Evolutionary conservation across 805 yeast genomes (phyloP), one percentile per base, ranked within the genome.

Genomic region (Zygotorulaspora danielsina): DNA sequence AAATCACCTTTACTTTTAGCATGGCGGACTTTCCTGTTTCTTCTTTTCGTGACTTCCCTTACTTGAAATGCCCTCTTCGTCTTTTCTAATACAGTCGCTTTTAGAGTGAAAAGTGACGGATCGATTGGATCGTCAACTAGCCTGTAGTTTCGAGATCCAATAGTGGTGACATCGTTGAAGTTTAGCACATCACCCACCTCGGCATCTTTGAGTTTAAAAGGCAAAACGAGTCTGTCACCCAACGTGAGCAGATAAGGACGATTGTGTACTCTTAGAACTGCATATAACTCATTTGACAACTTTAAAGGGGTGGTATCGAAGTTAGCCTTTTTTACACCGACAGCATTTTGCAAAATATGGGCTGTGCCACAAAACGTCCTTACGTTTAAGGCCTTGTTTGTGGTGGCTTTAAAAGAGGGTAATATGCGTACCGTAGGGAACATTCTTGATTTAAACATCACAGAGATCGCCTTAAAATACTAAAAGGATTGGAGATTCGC

Each of bases 131-230:
- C 65, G 34, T 76, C 79, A 37, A 75, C 70, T 42, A 75, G 72
- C 9, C 88, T 87, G 66, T 75, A 84, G 57, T 86, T 82, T 34
- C 95, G 79, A 6, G 94, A 80, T 2, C 98, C 98, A 19, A 93
- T 64, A 8, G 87, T 79, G 11, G 81, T 75, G 24, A 90, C 88
- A 52, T 87, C 81, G 46, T 76, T 78, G 57, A 93, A 73, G 34
- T 71, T 66, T 36, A 93, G 68, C n/a, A 71, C 70, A 61, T 89
- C 96, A 13, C 99, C 98, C 3, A 90, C 80, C 37, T 79, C 72
- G 8, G 82, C 93, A 38, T 78, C 75, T 53, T 79, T 81, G 69
- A 93, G 58, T 48, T 78, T 75, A 63, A 76, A 89, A 2, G 97
- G 96, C 27, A 93, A 64, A 17, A 79, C 73, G 37, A 93, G 75